phyloP scores from a whole-genome alignment of 2,329 filamentous ascomycete species.

The Xylaria sp. region DNA sequence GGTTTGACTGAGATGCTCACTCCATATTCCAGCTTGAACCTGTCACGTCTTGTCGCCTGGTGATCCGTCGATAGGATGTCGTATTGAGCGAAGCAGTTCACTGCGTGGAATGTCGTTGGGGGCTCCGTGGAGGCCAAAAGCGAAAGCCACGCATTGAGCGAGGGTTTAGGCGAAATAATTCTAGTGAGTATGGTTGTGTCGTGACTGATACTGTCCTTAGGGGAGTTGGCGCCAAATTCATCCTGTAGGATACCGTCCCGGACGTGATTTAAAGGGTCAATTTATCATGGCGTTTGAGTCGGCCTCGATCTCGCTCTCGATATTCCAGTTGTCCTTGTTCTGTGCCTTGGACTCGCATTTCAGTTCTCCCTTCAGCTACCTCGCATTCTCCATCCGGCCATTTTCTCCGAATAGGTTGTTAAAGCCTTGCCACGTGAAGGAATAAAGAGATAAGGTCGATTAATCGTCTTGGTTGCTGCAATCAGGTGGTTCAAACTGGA shows the following conservation, averaged over 20 bases:
- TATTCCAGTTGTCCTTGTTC: neutral
- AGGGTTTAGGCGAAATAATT: conserved; percentile 61
- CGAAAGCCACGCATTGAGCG: conserved; percentile 68
- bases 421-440: no score
- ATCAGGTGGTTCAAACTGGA: conserved; percentile 40
- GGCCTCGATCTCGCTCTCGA: neutral
- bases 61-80: conserved; percentile 14
- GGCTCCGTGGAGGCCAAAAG: conserved; percentile 36
- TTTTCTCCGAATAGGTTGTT: no score
- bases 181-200: conserved; percentile 86
- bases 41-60: neutral
- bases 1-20: conserved; percentile 21
- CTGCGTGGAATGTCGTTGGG: neutral
- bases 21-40: conserved; percentile 10
- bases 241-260: neutral
- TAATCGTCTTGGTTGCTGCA: conserved; percentile 54
- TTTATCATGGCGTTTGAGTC: neutral
- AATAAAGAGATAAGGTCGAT: no score
- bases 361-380: no score
- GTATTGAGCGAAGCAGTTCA: conserved; percentile 9
- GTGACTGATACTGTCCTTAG: conserved; percentile 81
- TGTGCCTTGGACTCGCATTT: neutral
- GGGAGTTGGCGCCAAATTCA: conserved; percentile 35
- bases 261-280: no score
- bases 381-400: no score